Conservation (phyloP, 1,139 yeast species). For the Arxiozyma slooffiae region DNA sequence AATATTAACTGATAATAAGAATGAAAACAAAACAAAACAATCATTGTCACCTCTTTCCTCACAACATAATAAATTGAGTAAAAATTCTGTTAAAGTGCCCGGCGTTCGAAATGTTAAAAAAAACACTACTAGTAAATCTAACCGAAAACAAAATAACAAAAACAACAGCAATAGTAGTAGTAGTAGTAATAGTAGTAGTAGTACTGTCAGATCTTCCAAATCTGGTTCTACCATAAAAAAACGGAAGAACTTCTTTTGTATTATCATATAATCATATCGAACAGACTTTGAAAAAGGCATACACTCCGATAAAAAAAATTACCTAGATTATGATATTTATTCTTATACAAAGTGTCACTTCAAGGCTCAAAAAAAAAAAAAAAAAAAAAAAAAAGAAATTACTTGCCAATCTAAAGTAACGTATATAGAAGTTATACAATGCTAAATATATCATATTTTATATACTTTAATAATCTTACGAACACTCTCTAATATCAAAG, state of each 20-base stretch:
- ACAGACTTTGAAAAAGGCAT: neutral
- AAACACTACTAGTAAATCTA: neutral
- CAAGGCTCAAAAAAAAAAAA: too few relatives aligned
- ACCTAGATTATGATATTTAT: neutral
- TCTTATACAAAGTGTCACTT: neutral
- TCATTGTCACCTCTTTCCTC: neutral
- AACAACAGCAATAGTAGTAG: neutral
- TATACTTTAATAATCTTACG: neutral
- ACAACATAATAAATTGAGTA: neutral
- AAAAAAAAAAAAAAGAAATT: too few relatives aligned
- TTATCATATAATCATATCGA: constrained; percentile 19
- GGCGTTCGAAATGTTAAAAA: too few relatives aligned
- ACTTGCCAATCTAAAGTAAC: neutral
- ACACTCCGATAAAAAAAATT: neutral
- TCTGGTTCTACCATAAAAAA: constrained; percentile 10
- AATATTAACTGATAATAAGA: too few relatives aligned
- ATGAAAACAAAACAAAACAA: neutral
- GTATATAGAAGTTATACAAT: neutral
- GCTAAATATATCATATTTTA: neutral
- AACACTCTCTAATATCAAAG: too few relatives aligned
- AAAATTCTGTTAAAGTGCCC: too few relatives aligned
- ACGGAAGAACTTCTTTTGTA: constrained; percentile 32
- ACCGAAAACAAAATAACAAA: neutral
- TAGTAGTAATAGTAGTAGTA: neutral
- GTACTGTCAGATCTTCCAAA: neutral